Base-by-base conservation (phyloP, 1,284 basidiomycete genomes). In the Ceratobasidium theobromae region DNA sequence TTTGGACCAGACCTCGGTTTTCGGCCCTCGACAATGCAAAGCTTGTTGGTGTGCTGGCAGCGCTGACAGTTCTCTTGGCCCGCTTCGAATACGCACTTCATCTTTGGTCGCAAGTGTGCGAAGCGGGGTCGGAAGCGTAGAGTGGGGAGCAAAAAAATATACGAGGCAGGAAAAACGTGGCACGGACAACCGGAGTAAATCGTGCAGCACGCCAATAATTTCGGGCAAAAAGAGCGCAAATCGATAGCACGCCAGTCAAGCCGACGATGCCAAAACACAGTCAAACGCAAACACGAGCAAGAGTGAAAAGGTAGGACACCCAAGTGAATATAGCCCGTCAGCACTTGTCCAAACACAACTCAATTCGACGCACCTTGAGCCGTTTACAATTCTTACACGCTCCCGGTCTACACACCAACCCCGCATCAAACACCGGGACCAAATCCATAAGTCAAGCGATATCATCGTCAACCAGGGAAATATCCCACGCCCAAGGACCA, bases 311-410 rank as follows among this genome's bases (percentile, higher is more conserved):
- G 67, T 30, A 28, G 14, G n/a, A 18, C 48, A 51, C 9, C 48
- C 16, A 21, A 51, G 5, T 9, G 2, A 28, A 25, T 9, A 21
- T 28, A n/a, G 5, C n/a, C n/a, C n/a, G n/a, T n/a, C n/a, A n/a
- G n/a, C n/a, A n/a, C n/a, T n/a, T n/a, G 51, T 14, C 48, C 51
- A 32, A 53, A 18, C 30, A 33, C 32, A 53, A 33, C 21, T 28
- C 6, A 84, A 71, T n/a, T n/a, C n/a, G 48, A 77, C 86, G 68
- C 75, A 88, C 89, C 86, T 91, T 91, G 73, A 91, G 83, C 72
- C 85, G 87, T 76, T 90, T 91, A 81, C 89, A 92, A 73, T 90
- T 84, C 8, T 82, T 87, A 75, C 89, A 92, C 45, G 89, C 89
- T 69, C 89, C 88, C 67, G 86, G 85, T 58, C 88, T 91, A 57